Evolutionary conservation across 371 early-diverging fungal genomes (phyloP).

Genomic region (Fennellomyces sp.): DNA sequence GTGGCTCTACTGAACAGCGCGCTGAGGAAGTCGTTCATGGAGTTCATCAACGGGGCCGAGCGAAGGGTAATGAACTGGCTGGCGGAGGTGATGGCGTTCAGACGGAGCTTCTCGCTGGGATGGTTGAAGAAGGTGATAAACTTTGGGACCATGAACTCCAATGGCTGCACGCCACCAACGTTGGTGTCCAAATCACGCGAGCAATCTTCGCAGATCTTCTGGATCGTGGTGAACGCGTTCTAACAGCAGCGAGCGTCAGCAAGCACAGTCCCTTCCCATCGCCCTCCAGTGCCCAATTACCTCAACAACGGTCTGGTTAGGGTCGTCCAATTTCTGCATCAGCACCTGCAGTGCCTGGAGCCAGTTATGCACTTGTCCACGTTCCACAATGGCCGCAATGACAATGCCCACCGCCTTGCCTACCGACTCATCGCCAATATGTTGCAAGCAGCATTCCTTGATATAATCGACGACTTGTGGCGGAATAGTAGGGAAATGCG

Average conservation of each 20-base stretch:
- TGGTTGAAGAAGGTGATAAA: constrained; percentile 81
- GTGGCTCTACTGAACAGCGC: constrained; percentile 82
- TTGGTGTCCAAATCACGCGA: constrained; percentile 75
- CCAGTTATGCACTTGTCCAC: constrained; percentile 76
- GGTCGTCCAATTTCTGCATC: constrained; percentile 73
- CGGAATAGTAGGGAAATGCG: constrained; percentile 61
- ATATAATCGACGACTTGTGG: constrained; percentile 75
- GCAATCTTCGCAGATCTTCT: constrained; percentile 94
- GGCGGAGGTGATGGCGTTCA: constrained; percentile 75
- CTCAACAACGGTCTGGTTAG: constrained; percentile 75
- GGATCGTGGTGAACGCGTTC: constrained; percentile 85
- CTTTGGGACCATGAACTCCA: constrained; percentile 85
- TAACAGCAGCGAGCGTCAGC: constrained; percentile 30
- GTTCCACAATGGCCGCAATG: constrained; percentile 80
- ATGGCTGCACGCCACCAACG: constrained; percentile 71
- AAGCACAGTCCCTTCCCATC: too few relatives aligned
- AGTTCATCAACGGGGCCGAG: constrained; percentile 70
- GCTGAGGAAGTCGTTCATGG: constrained; percentile 74
- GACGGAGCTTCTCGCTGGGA: constrained; percentile 72
- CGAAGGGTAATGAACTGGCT: constrained; percentile 81
- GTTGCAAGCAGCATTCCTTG: constrained; percentile 71
- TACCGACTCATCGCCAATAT: constrained; percentile 77
- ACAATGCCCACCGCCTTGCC: constrained; percentile 72
- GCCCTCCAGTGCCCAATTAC: too few relatives aligned
- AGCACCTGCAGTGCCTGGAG: constrained; percentile 81